Evolutionary conservation across 83 land plant genomes (phyloP).

Genomic region (Isoetes engelmannii): DNA sequence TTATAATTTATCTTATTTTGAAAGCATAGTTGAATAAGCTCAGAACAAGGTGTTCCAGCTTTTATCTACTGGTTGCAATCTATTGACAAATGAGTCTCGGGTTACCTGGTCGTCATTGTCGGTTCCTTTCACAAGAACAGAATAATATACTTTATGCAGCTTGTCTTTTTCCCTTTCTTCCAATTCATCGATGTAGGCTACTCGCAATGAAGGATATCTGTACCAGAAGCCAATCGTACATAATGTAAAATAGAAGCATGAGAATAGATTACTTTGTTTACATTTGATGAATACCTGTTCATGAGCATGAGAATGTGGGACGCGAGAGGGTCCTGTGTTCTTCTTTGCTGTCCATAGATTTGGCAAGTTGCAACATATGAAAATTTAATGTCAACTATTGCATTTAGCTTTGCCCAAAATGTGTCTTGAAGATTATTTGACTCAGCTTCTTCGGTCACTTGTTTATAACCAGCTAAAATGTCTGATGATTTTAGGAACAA

Average conservation of each 20-base stretch:
- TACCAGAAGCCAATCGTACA: neutral
- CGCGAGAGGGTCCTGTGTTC: constrained; percentile 32
- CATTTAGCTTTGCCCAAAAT: constrained; percentile 36
- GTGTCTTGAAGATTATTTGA: neutral
- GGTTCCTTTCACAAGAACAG: constrained; percentile 68
- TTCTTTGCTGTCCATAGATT: constrained; percentile 55
- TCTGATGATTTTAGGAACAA: neutral
- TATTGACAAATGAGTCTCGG: too few species aligned
- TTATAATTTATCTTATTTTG: neutral
- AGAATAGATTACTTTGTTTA: neutral
- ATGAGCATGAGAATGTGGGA: constrained; percentile 63
- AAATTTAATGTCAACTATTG: constrained; percentile 39
- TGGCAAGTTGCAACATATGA: constrained; percentile 64
- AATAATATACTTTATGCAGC: constrained; percentile 55
- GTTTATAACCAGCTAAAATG: neutral
- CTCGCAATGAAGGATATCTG: constrained; percentile 71
- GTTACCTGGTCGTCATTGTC: constrained; percentile 64
- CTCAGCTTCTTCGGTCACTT: neutral
- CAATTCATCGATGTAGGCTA: constrained; percentile 67
- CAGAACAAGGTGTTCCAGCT: too few species aligned
- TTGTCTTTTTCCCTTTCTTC: constrained; percentile 47
- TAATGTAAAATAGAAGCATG: neutral
- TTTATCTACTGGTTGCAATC: too few species aligned
- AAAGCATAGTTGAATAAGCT: too few species aligned
- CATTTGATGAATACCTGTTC: constrained; percentile 4